Percentiles rank a stretch among this genome's conserved stretches.
Evolutionary conservation across 768 basidiomycete genomes (phyloP).

Genomic region (Imleria badia): DNA sequence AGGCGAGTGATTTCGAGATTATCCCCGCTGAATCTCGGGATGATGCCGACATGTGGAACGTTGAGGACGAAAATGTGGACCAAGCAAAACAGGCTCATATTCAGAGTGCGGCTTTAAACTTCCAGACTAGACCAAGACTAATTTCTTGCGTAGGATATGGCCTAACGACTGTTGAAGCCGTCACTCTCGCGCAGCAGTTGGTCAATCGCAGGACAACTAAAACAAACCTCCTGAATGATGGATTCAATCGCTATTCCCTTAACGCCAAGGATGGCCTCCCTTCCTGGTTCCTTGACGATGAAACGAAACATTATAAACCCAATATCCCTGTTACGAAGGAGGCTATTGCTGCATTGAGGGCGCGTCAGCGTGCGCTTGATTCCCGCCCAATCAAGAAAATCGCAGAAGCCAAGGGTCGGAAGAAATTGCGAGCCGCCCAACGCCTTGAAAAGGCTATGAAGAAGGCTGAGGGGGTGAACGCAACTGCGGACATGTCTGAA

Average conservation of each 20-base stretch:
- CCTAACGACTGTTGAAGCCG: slow-evolving; percentile 83
- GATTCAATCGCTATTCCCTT: slow-evolving; percentile 92
- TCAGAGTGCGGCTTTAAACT: slow-evolving; percentile 49
- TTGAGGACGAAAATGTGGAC: slow-evolving; percentile 74
- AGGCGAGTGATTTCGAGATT: slow-evolving; percentile 63
- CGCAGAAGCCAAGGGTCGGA: slow-evolving; percentile 96
- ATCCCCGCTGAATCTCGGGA: slow-evolving; percentile 60
- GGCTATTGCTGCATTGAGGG: slow-evolving; percentile 79
- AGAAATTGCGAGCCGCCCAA: slow-evolving; percentile 86
- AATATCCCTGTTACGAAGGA: slow-evolving; percentile 98
- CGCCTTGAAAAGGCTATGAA: slow-evolving; percentile 90
- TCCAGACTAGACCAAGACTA: not conserved
- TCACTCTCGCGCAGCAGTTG: slow-evolving; percentile 86
- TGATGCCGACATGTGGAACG: slow-evolving; percentile 76
- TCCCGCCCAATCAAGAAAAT: slow-evolving; percentile 99
- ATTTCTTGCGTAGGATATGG: slow-evolving; percentile 59
- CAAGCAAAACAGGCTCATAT: slow-evolving; percentile 63
- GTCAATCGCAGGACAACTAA: slow-evolving; percentile 89
- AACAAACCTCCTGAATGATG: slow-evolving; percentile 88
- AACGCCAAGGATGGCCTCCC: slow-evolving; percentile 92
- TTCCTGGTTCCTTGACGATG: slow-evolving; percentile 97
- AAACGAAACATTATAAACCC: slow-evolving; percentile 86
- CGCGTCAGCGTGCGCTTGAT: slow-evolving; percentile 90
- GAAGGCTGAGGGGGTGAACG: slow-evolving; percentile 92
- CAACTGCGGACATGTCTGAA: slow-evolving; percentile 89